Conservation (phyloP, 2,329 filamentous ascomycete species). For the Cladosporium halotolerans region DNA sequence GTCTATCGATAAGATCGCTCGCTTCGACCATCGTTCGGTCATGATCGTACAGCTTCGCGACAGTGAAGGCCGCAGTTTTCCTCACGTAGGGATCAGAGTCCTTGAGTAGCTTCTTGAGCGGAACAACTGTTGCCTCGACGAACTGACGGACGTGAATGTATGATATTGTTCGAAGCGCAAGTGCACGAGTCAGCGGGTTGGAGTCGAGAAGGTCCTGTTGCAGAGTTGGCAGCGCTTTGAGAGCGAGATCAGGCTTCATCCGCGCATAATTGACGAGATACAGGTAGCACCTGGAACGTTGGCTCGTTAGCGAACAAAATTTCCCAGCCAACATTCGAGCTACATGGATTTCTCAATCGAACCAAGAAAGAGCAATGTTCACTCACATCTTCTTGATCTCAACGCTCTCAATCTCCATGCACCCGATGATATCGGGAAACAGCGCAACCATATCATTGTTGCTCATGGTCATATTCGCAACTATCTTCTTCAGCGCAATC, state of each 20-base stretch:
- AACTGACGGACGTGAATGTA: constrained; percentile 97
- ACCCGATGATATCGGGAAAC: constrained; percentile 89
- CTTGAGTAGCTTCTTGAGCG: constrained; percentile 74
- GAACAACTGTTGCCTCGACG: constrained; percentile 79
- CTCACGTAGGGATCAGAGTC: constrained; percentile 93
- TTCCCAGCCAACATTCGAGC: background rate
- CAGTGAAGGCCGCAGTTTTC: constrained; percentile 92
- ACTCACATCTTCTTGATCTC: constrained; percentile 99
- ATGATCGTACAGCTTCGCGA: constrained; percentile 96
- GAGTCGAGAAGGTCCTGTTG: constrained; percentile 89
- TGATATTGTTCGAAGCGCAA: constrained; percentile 90
- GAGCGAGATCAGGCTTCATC: constrained; percentile 85
- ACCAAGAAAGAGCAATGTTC: background rate
- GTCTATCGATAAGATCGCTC: constrained; percentile 83
- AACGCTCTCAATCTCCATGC: constrained; percentile 89
- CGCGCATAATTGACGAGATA: constrained; percentile 96
- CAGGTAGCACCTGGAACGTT: constrained; percentile 73
- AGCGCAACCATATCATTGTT: constrained; percentile 99
- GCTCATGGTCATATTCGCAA: constrained; percentile 99
- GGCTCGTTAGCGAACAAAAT: constrained; percentile 26
- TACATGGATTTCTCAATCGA: background rate
- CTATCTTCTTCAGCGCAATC: constrained; percentile 98
- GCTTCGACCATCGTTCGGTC: constrained; percentile 82
- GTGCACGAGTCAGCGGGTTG: constrained; percentile 85
- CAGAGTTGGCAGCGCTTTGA: constrained; percentile 85